Evolutionary conservation across 2,329 filamentous ascomycete species (phyloP).

Genomic region (Cadophora malorum): DNA sequence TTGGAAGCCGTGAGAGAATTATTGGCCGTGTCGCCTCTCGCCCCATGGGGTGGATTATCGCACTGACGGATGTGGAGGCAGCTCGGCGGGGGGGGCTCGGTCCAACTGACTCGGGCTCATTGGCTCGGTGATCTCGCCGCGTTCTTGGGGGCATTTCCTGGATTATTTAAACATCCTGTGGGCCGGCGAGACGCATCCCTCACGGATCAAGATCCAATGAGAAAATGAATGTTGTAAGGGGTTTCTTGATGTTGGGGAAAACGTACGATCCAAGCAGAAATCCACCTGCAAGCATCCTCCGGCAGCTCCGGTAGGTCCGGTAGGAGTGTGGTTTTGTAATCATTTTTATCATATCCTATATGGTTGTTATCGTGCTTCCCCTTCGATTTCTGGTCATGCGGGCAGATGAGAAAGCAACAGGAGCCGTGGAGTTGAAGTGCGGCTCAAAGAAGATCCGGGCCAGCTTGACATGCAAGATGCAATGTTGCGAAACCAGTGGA

Average conservation of each 20-base stretch:
- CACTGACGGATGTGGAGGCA: conserved; percentile 12
- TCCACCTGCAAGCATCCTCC: background rate
- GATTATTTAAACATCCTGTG: conserved; percentile 8
- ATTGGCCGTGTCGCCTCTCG: conserved; percentile 1
- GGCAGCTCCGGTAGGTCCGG: conserved; percentile 2
- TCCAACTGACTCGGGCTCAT: background rate
- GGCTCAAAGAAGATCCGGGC: no score
- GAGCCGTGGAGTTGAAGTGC: no score
- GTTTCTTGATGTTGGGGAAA: background rate
- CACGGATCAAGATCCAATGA: background rate
- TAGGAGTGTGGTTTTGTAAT: background rate
- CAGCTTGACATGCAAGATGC: no score
- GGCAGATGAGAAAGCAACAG: no score
- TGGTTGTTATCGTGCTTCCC: background rate
- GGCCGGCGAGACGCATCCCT: background rate
- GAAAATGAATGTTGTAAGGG: no score
- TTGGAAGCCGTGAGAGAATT: background rate
- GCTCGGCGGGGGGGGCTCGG: conserved; percentile 4
- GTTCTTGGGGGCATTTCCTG: conserved; percentile 2
- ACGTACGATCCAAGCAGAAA: background rate
- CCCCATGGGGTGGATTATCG: conserved; percentile 8
- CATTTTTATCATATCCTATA: background rate
- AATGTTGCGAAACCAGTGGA: no score
- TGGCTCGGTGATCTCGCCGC: conserved; percentile 17
- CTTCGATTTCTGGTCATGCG: background rate